These are phyloP conservation scores for Diaporthe citriasiana DNA, from an alignment of 2,329 filamentous ascomycete genomes.

Conservation along the genomic window DNA sequence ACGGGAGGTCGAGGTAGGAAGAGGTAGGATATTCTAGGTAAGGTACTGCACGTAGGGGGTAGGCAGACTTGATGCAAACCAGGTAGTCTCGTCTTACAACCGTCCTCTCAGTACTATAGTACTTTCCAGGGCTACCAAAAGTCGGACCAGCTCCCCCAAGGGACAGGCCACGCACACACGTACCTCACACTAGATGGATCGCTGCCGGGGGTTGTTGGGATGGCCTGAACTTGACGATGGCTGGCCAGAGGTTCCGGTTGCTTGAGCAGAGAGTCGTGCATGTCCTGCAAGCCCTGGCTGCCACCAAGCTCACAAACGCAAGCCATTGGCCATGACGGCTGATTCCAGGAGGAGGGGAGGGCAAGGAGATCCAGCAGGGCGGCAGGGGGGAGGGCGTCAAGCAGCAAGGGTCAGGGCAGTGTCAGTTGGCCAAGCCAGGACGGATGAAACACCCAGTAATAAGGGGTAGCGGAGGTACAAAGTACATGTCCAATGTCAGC, in stretches of 20 bases:
- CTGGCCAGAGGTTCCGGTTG: neutral
- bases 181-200: neutral
- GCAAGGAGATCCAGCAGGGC: slow-evolving; percentile 12
- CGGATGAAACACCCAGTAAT: slow-evolving; percentile 39
- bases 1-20: slow-evolving; percentile 25
- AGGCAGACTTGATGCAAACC: neutral
- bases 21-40: neutral
- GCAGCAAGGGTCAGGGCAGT: slow-evolving; percentile 36
- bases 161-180: neutral
- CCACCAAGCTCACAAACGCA: slow-evolving; percentile 3
- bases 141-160: slow-evolving; percentile 12
- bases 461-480: slow-evolving; percentile 25
- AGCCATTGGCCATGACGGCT: slow-evolving; percentile 32
- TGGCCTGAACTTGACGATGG: slow-evolving; percentile 27
- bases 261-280: slow-evolving; percentile 26
- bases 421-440: slow-evolving; percentile 36
- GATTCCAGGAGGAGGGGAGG: slow-evolving; percentile 36
- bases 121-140: neutral
- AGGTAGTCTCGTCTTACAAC: slow-evolving; percentile 9
- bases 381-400: slow-evolving; percentile 17
- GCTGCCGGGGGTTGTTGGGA: slow-evolving; percentile 21
- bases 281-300: slow-evolving; percentile 5
- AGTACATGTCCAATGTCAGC: no score
- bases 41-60: slow-evolving; percentile 20
- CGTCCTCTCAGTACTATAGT: neutral